Base-by-base conservation (phyloP, 257 asterid species). In the Solanum gracilifrons region DNA sequence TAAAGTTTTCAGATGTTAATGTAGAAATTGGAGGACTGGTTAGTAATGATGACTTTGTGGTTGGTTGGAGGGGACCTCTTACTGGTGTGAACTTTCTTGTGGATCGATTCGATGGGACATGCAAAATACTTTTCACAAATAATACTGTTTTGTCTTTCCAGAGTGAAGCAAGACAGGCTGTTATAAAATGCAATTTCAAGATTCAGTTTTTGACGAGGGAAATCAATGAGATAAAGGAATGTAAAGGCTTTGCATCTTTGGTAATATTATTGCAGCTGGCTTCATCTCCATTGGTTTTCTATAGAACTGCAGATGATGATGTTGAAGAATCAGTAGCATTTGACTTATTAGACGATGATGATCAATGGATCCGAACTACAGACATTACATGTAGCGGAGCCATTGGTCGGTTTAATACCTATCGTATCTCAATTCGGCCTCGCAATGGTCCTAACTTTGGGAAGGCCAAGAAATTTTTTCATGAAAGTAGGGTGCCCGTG, bases 321-420 rank as follows among this genome's bases (percentile, higher is more conserved):
- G 93, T 96, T 86, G 96, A 92, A 90, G 95, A 86, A 74, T 20
- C 95, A 15, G 96, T 92, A 25, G 94, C 98, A 3, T 97, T 87
- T 87, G 98, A 95, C 87, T 84, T 97, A 90, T 83, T 96, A 92
- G 99, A 97, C 32, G 98, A 97, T 83, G 99, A 97, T 89, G 99
- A 97, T 91, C 99, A 98, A 0, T 97, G 99, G 99, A 94, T 97
- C 35, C 95, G 99, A 12, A 95, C 99, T 0, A 93, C 97, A 8
- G 98, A 97, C 90, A 92, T 96, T 88, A 93, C 95, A 29, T 90
- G 93, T 16, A 93, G 95, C 74, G 96, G 99, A 60, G 99, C 95
- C 20, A 90, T 96, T 72, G 99, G 99, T 76, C 91, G 98, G 91
- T 95, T 95, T 58, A 97, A 97, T 87, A 91, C 89, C 27, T 97